A percentile compares a stretch with the other conserved stretches of the same genome.
Evolutionary conservation across 352 stramenopile genomes (phyloP).

Genomic region (Elongisporangium undulatum): DNA sequence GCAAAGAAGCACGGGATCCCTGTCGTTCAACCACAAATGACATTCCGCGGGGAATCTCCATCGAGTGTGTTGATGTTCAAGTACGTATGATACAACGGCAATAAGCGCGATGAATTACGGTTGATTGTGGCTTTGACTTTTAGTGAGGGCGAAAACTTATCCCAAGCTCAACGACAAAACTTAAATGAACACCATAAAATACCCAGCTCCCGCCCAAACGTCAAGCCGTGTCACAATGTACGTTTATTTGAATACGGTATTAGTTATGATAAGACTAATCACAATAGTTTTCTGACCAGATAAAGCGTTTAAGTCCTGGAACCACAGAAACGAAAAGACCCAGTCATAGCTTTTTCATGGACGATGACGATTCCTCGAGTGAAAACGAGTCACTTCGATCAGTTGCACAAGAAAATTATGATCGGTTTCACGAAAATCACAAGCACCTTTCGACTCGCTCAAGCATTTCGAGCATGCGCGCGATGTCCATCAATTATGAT

Average conservation of each 20-base stretch:
- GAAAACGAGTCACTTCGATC: background rate
- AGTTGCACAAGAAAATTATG: background rate
- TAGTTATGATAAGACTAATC: conserved; percentile 2
- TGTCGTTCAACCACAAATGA: conserved; percentile 7
- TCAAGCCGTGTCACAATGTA: background rate
- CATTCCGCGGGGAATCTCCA: conserved; percentile 22
- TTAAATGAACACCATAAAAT: background rate
- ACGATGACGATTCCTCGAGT: background rate
- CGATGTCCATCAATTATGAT: background rate
- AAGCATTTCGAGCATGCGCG: background rate
- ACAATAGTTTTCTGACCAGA: conserved; percentile 4
- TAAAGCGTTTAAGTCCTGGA: conserved; percentile 3
- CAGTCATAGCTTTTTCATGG: background rate
- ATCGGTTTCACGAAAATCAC: background rate
- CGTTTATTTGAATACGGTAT: conserved; percentile 1
- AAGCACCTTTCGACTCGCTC: background rate
- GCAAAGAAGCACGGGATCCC: conserved; percentile 28
- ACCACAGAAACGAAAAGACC: background rate
- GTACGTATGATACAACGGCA: conserved; percentile 12
- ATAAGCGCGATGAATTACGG: background rate
- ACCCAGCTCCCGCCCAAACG: background rate
- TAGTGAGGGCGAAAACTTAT: conserved; percentile 30
- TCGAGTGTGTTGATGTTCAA: conserved; percentile 35
- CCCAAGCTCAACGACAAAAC: conserved; percentile 8
- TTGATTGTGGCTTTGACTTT: background rate